Percentiles rank a stretch among this genome's conserved stretches.
Evolutionary conservation across 192 early-diverging fungal species (phyloP).

Genomic region (Coemansia erecta): DNA sequence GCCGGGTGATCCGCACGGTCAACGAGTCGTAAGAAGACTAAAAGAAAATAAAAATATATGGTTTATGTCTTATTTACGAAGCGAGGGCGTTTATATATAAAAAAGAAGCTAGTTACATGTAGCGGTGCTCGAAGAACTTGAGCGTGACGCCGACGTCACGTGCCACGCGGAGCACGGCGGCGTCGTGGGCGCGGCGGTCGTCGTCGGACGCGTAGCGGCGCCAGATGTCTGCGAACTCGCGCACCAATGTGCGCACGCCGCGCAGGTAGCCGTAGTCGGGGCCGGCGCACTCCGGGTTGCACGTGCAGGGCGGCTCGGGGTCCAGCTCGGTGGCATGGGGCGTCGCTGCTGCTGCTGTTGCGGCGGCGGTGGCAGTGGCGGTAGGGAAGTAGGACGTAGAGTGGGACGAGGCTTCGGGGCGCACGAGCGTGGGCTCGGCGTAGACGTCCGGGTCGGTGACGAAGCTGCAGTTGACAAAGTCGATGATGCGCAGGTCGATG

Average conservation of each 20-base stretch:
- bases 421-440: constrained; percentile 39
- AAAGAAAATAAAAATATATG: not conserved
- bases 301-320: constrained; percentile 31
- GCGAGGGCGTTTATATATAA: no score
- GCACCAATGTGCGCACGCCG: constrained; percentile 53
- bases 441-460: constrained; percentile 55
- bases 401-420: constrained; percentile 44
- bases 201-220: constrained; percentile 49
- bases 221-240: constrained; percentile 56
- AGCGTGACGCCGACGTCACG: constrained; percentile 38
- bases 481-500: constrained; percentile 90
- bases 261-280: constrained; percentile 56
- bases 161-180: constrained; percentile 25
- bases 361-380: not conserved
- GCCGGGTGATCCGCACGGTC: constrained; percentile 41
- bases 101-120: constrained; percentile 20
- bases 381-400: constrained; percentile 22
- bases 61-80: not conserved
- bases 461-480: constrained; percentile 90
- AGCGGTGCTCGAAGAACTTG: constrained; percentile 25
- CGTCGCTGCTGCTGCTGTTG: not conserved
- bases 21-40: constrained; percentile 31
- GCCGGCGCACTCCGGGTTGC: constrained; percentile 37
- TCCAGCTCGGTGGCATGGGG: constrained; percentile 29
- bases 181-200: constrained; percentile 30